Base-by-base conservation (phyloP, 257 asterid species). In the Cruciata laevipes region DNA sequence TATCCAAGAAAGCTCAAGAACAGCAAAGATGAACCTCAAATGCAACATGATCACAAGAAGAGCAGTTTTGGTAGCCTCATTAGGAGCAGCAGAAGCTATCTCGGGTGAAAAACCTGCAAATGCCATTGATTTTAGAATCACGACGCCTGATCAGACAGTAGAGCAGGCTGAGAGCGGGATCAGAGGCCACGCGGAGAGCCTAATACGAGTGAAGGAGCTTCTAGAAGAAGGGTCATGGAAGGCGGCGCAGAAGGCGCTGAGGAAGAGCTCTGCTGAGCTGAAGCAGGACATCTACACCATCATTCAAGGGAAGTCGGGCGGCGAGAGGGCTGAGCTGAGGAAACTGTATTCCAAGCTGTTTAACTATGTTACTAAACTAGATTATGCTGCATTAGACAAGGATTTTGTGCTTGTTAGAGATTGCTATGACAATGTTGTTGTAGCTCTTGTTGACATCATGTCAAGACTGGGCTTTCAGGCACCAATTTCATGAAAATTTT, bases 341-440 rank as follows among this genome's bases (percentile, higher is more conserved):
- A 79, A 70, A 63, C 52, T 82, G 69, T 84, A 83, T 70, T 64
- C 88, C 0, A 64, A 64, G 16, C 23, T 89, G 79, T 89, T 89
- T 78, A 82, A 76, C 44, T 76, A 70, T 61, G 96, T 86, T 24
- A 76, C 83, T 3, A 78, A 68, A 71, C 70, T 89, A 76, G 96
- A 89, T 76, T 89, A 84, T 76, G 96, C 95, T 65, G 91, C 90
- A 10, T 73, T 89, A 79, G 95, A 86, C 77, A 69, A 74, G 85
- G 87, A 89, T 79, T 73, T 68, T 80, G 64, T 76, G 44, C 83
- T 68, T 56, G 83, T 75, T 24, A 74, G 83, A 86, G 86, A 80
- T 32, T 81, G 59, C 64, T 86, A 83, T 37, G 16, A 74, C 33
- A 53, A 17, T 11, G 70, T 86, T 63, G 89, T 76, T 7, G 27